Base-by-base conservation (phyloP, 2,329 filamentous ascomycete species). In the Microcyclospora tardicrescens region DNA sequence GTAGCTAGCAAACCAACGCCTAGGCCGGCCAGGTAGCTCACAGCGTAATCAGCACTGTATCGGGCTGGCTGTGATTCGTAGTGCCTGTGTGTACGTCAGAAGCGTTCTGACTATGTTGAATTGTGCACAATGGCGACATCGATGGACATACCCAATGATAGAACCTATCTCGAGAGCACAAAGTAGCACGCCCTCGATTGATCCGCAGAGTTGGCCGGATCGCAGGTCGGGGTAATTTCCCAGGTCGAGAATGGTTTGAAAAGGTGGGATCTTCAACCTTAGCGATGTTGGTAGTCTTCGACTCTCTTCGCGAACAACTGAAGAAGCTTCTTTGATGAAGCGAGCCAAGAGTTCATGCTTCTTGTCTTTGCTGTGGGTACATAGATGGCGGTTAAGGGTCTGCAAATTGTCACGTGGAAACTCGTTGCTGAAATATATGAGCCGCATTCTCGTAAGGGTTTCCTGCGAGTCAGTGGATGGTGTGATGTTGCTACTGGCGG, bases 401-500 rank as follows among this genome's bases (percentile, higher is more conserved):
- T 55, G 42, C 9, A 68, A 45, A 42, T 69, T 61, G 28, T 68
- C 66, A n/a, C 52, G 56, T 0, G 67, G 67, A 37, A 71, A 67
- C 43, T 70, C 66, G 40, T 69, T 67, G 44, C 61, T 59, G 50
- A 70, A 70, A 48, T 61, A 68, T n/a, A 58, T 36, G 28, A 68
- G 11, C 8, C 34, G n/a, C n/a, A n/a, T n/a, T n/a, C n/a, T n/a
- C n/a, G n/a, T n/a, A n/a, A n/a, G n/a, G n/a, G n/a, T n/a, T n/a
- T n/a, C n/a, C n/a, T n/a, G n/a, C n/a, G n/a, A n/a, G n/a, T n/a
- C n/a, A n/a, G n/a, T n/a, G n/a, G n/a, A n/a, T n/a, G n/a, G n/a
- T n/a, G n/a, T n/a, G n/a, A n/a, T n/a, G n/a, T n/a, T n/a, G n/a
- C n/a, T n/a, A n/a, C n/a, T n/a, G n/a, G n/a, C n/a, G n/a, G n/a